Conservation (phyloP, 345 rosid species). For the Microthlaspi erraticum region DNA sequence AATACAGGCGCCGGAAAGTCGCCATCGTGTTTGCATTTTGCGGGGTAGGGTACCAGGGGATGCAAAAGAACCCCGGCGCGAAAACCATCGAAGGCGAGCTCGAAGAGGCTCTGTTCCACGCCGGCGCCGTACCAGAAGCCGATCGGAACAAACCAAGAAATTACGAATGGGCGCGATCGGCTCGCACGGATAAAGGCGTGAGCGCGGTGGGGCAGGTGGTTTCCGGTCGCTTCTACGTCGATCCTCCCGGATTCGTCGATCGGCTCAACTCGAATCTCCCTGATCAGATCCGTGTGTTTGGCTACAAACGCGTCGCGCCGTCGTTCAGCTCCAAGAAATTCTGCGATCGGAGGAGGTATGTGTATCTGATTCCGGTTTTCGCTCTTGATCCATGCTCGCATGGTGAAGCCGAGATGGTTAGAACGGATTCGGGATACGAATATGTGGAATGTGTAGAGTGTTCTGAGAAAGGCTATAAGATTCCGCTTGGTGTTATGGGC, state of each 20-base stretch:
- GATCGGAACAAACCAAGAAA: constrained; percentile 71
- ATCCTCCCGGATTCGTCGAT: constrained; percentile 88
- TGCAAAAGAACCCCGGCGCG: constrained; percentile 97
- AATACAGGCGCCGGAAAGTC: constrained; percentile 85
- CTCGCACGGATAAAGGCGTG: constrained; percentile 94
- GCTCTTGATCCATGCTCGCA: constrained; percentile 80
- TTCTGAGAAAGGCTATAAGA: constrained; percentile 84
- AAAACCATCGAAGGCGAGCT: constrained; percentile 97
- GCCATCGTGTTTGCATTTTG: constrained; percentile 93
- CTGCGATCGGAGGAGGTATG: constrained; percentile 93
- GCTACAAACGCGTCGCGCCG: constrained; percentile 75
- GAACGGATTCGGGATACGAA: constrained; percentile 69
- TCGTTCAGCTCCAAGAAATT: constrained; percentile 85
- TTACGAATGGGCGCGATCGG: constrained; percentile 91
- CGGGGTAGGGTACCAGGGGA: constrained; percentile 98
- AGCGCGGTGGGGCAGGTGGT: constrained; percentile 98
- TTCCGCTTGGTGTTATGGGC: constrained; percentile 64
- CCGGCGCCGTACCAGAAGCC: constrained; percentile 87
- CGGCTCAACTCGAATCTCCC: constrained; percentile 70
- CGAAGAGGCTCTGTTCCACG: constrained; percentile 84
- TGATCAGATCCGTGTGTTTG: constrained; percentile 73
- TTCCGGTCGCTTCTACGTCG: constrained; percentile 83
- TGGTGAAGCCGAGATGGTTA: constrained; percentile 79
- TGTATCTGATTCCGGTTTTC: constrained; percentile 84
- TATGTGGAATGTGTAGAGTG: constrained; percentile 82